Evolutionary conservation across 2,329 filamentous ascomycete species (phyloP).

Genomic region (Paecilomyces sp.): DNA sequence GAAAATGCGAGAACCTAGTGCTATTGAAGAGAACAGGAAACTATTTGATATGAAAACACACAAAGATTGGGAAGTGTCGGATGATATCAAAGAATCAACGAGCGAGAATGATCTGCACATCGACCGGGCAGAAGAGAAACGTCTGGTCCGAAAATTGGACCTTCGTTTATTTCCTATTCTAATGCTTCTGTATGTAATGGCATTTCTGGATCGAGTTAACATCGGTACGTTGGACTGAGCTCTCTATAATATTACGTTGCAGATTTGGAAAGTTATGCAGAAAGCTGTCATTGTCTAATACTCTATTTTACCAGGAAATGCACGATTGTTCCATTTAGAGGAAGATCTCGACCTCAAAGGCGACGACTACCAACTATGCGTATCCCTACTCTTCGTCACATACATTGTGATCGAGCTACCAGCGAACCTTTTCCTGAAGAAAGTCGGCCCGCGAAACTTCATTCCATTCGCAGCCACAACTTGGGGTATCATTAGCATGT

Average conservation of each 20-base stretch:
- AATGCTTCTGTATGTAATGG: not conserved
- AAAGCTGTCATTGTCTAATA: not conserved
- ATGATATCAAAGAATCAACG: too few relatives aligned
- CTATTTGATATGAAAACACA: too few relatives aligned
- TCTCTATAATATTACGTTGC: too few relatives aligned
- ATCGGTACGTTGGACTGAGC: not conserved
- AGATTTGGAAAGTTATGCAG: not conserved
- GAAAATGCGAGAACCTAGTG: too few relatives aligned
- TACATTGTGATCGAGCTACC: not conserved
- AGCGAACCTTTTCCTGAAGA: not conserved
- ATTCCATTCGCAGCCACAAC: not conserved
- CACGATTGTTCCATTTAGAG: not conserved
- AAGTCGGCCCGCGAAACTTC: not conserved
- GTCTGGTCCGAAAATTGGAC: constrained; percentile 14
- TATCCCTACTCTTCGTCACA: not conserved
- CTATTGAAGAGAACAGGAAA: too few relatives aligned
- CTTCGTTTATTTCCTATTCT: constrained; percentile 11
- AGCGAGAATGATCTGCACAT: too few relatives aligned
- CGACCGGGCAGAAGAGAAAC: not conserved
- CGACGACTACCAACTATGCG: not conserved
- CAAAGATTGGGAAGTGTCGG: too few relatives aligned
- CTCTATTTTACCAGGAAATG: not conserved
- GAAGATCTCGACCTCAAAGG: not conserved
- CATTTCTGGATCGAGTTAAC: not conserved
- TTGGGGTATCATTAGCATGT: not conserved